Evolutionary conservation across 306 rosid species (phyloP), one percentile per base, ranked within the genome.

Genomic region (Lithocarpus polystachyus): DNA sequence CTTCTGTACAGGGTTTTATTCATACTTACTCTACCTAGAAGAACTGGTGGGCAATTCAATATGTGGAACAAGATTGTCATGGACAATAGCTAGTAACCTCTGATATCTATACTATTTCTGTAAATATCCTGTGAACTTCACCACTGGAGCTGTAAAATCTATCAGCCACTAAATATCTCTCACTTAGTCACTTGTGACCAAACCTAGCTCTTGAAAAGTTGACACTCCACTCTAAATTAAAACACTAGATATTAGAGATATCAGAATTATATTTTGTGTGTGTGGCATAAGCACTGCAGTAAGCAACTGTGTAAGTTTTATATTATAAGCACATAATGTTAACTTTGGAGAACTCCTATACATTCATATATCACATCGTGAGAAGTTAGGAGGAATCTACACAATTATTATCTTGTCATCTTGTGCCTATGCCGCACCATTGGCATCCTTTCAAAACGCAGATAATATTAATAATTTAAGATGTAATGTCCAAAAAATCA

Each of bases 1-100:
- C 64, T 69, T 80, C 75, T 85, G 65, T 73, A 29, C 12, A 13
- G 61, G 73, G 71, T 57, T 65, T 80, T 77, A 18, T 75, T 87
- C 81, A 78, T 60, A 6, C 75, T 77, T 35, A 75, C 71, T 74
- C 72, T 59, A 12, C 87, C 79, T 45, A 28, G 73, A 59, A 86
- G 73, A 80, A 80, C 55, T 75, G 80, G 53, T 29, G 89, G 79
- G 57, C 83, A 79, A 71, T 77, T 76, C 22, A 73, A 80, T 40
- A 82, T 55, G 64, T 83, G 82, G 52, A 80, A 19, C 13, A 87
- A 81, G 84, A 88, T 76, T 68, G 80, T 22, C 68, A 89, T 77
- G 35, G 81, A 73, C 56, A 83, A 31, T 90, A 89, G 75, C 28
- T 48, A 78, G 62, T 77, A 40, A 12, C 28, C 56, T 19, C 24